Evolutionary conservation across 1,284 basidiomycete genomes (phyloP), one percentile per base, ranked within the genome.

Genomic region (Cryptococcus sp.): DNA sequence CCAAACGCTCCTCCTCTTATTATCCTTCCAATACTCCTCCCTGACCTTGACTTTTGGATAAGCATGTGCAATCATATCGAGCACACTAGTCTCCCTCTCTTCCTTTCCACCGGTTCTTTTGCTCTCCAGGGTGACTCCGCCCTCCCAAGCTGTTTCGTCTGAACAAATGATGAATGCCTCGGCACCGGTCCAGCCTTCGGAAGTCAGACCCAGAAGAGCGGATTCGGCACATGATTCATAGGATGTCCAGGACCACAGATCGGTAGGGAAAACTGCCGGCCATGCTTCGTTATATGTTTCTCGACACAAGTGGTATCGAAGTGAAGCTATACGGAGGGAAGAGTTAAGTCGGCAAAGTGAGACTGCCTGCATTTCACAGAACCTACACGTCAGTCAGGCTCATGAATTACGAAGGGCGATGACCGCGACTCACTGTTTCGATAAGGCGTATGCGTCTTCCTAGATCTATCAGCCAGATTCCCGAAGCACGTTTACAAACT

Each of bases 161-260:
- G 64, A 63, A 34, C 69, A 62, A 40, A 74, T 66, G 52, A 69
- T 70, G 61, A 77, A 73, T n/a, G 64, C 66, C 57, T 77, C 74
- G 53, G 70, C 67, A 0, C 74, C 72, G 7, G 47, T 48, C 62
- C 64, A 66, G n/a, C 65, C 64, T 5, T 54, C 54, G 7, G 54
- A 48, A 11, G 66, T 67, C 18, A 76, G 41, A 13, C 63, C 69
- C 5, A 70, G 57, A 1, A 73, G 23, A 48, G 43, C 67, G 72
- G 16, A 74, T 70, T 11, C 63, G 47, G 71, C 69, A 5, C 59
- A 61, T 10, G 67, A 57, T 11, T 57, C 56, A 46, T 56, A 53
- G 3, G 64, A 61, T 2, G 61, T 61, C 69, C 70, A 77, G 4
- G 61, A 59, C 59, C 69, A 76, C 16, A 73, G 60, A 43, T 74